Evolutionary conservation across 108 stramenopile genomes (phyloP).

Genomic region (Cyclotella sp.): DNA sequence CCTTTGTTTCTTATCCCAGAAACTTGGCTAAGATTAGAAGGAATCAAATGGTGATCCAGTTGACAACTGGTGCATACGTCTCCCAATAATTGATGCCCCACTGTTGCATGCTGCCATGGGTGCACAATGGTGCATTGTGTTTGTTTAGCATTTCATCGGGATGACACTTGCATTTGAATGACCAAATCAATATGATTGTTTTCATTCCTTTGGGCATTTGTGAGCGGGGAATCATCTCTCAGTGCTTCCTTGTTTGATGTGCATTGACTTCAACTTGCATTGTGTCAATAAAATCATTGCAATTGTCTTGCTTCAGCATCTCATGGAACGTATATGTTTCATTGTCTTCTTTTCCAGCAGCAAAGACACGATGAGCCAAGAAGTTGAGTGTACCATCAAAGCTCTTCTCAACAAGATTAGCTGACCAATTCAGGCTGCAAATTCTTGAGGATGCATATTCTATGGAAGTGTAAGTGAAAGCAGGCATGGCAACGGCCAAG

Average conservation of each 20-base stretch:
- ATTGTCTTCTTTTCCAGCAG: background rate
- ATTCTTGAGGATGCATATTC: background rate
- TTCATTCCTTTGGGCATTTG: background rate
- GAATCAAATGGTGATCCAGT: background rate
- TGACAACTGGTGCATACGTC: background rate
- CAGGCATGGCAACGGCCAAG: background rate
- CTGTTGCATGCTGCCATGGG: constrained; percentile 7
- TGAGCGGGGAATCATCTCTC: background rate
- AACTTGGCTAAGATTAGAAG: background rate
- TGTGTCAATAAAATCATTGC: background rate
- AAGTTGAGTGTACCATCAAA: background rate
- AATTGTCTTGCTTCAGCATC: background rate
- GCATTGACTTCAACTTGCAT: background rate
- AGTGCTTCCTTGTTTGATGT: constrained; percentile 3
- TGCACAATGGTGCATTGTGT: constrained; percentile 1
- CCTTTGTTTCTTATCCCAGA: background rate
- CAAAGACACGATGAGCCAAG: background rate
- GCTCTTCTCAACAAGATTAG: background rate
- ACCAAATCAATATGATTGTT: constrained; percentile 4
- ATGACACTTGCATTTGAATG: constrained; percentile 2
- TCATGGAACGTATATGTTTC: background rate
- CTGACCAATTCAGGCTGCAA: background rate
- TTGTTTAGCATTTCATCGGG: background rate
- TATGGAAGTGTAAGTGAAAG: background rate
- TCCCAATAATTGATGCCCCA: too few species aligned